Evolutionary conservation across 2,329 filamentous ascomycete species (phyloP), one percentile per base, ranked within the genome.

Genomic region (Claviceps spartinae): DNA sequence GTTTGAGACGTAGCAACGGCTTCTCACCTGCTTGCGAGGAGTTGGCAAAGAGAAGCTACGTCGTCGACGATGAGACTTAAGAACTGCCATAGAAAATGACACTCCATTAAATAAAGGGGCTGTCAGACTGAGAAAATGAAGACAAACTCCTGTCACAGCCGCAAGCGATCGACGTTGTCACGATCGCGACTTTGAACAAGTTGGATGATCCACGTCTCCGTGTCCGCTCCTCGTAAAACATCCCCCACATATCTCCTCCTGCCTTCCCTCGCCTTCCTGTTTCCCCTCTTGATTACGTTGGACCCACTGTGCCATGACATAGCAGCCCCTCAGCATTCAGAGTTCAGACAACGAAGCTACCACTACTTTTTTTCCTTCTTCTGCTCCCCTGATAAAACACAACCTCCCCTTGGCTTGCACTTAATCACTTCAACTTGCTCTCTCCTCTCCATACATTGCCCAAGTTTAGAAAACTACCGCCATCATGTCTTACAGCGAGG

Each of bases 401-500:
- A 60, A 34, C 53, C 58, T 60, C 60, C 56, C 59, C 58, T 57
- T 57, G 26, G 55, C 62, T 57, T 58, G 58, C 53, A 54, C 54
- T 56, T 50, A 8, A 51, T 55, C 4, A 4, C 24, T 54, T 51
- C 51, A 53, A 20, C 53, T 52, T 52, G 54, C 53, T 52, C 54
- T 54, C 55, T 47, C 53, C 53, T 50, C 51, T 50, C 52, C 57
- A 51, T 9, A 26, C 56, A 59, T 53, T 11, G 24, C 45, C 46
- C 30, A 22, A 38, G n/a, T 37, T 49, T 44, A 54, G 49, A 53
- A 58, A 54, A 63, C 61, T 63, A 65, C 58, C 67, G 72, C 48
- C 71, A 82, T 67, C 71, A 97, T 97, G 91, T 83, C 83, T 71
- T 96, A 86, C 81, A 79, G 79, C 70, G 86, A 97, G 66, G 72